Base-by-base conservation (phyloP, 805 yeast species). In the Sungouiella thailandica region DNA sequence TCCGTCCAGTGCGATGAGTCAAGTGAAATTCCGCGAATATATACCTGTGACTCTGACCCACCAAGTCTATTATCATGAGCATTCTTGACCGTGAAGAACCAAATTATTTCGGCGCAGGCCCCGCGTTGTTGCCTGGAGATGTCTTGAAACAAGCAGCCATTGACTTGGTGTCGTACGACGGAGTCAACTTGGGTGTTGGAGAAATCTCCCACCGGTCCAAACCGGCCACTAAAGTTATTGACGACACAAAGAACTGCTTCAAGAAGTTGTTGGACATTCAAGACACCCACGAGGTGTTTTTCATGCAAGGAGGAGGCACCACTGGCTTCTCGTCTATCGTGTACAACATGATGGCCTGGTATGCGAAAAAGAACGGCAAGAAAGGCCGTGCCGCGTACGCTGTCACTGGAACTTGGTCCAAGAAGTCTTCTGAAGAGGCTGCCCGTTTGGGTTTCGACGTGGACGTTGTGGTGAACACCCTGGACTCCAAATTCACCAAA, bases 281-380 rank as follows among this genome's bases (percentile, higher is more conserved):
- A 20, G 95, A 85, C 40, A 82, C 95, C 20, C 95, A 93, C 57
- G 97, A 88, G 58, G 90, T 90, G 2, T 81, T 93, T 57, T 93
- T 90, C 65, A 61, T 90, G 63, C 99, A 93, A 67, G 97, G 98
- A 45, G 98, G 99, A 43, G 98, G 97, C 40, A 90, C 97, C 33
- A 83, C 88, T 19, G 97, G 96, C 5, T 93, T 93, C 49, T 84
- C 97, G 3, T 78, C 96, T 4, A 71, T 86, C 30, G 87, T 86
- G 8, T 78, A 89, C 49, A 90, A 89, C 57, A 57, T 93, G 60
- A 57, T 83, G 40, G 95, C 96, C 17, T 69, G 82, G 14, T 76
- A 74, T 58, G 83, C 82, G 29, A 77, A 76, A 45, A 79, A 72
- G 53, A 74, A 82, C 13, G 93, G 90, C 26, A 78, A 77, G 49